Evolutionary conservation across 2,329 filamentous ascomycete species (phyloP), one percentile per base, ranked within the genome.

Genomic region (Colletotrichum orbiculare): DNA sequence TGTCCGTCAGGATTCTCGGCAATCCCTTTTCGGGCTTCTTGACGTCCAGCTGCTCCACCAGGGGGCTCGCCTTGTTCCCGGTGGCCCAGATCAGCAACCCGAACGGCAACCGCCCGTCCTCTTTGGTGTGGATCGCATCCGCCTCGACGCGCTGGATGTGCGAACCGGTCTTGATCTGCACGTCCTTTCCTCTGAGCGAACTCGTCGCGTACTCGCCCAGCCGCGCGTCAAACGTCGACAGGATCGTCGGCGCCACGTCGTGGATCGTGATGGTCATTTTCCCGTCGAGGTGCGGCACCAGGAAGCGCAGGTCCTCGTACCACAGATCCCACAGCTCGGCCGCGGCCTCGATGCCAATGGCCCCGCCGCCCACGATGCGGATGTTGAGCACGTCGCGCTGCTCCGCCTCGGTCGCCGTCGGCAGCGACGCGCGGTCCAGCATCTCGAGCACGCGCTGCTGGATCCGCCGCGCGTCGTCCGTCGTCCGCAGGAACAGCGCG

Each of bases 401-500:
- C 75, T 97, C 84, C 81, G 98, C 96, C 70, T 96, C 92, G 84
- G 82, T 98, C 94, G 76, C 93, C 94, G 87, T 98, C 97, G 90
- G 99, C 97, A 68, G 93, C 94, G 58, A 56, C 0, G 96, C 96
- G 41, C 94, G 97, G 83, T 99, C 96, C 72, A 97, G 94, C 79
- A 96, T 98, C 83, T 99, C 96, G 95, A 99, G 98, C 80, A 99
- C 97, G 80, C 93, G 94, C 85, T 95, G 97, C 75, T 96, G 93
- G 76, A 99, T 99, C 75, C 88, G 87, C 81, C 98, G 96, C 60
- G 96, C 96, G 78, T 99, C 96, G 70, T 87, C 89, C 74, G 99
- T 97, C 83, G 99, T 96, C 86, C 98, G 98, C 77, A 99, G 83
- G 87, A 99, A 99, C 83, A 94, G 97, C 71, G 93, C 94, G 84